Percentiles rank a stretch among this genome's conserved stretches.
phyloP scores from a whole-genome alignment of 305 asterid genomes.

The Withania somnifera region DNA sequence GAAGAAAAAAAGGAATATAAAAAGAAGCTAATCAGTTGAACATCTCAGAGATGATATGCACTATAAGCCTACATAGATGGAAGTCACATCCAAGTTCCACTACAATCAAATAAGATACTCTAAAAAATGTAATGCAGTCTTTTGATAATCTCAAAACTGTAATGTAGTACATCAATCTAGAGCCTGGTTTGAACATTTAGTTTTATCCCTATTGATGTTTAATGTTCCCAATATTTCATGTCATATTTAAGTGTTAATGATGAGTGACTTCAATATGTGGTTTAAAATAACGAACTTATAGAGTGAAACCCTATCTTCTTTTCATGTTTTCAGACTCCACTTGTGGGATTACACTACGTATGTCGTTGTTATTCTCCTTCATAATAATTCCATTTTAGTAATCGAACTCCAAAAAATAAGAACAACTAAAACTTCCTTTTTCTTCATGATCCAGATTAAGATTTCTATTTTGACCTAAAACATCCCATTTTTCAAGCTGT shows the following conservation, averaged over 20 bases:
- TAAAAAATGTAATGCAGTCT: too few species aligned
- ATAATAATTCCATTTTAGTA: background rate
- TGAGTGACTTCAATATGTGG: background rate
- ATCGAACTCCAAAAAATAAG: background rate
- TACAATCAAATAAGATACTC: background rate
- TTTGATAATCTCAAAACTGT: background rate
- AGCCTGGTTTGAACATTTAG: background rate
- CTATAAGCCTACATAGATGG: background rate
- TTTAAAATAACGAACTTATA: background rate
- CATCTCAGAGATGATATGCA: background rate
- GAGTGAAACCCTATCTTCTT: background rate
- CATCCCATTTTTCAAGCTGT: too few species aligned
- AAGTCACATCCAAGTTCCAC: background rate
- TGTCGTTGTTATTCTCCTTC: background rate
- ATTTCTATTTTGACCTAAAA: background rate
- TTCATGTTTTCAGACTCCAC: background rate
- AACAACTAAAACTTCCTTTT: background rate
- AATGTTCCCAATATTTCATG: background rate
- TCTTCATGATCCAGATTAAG: background rate
- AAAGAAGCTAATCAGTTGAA: background rate
- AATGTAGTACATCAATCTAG: background rate
- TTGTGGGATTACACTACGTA: too few species aligned
- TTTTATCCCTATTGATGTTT: background rate
- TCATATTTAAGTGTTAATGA: background rate
- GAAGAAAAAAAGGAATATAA: background rate